Base-by-base conservation (phyloP, 2,329 filamentous ascomycete species). In the Blastomyces gilchristii region DNA sequence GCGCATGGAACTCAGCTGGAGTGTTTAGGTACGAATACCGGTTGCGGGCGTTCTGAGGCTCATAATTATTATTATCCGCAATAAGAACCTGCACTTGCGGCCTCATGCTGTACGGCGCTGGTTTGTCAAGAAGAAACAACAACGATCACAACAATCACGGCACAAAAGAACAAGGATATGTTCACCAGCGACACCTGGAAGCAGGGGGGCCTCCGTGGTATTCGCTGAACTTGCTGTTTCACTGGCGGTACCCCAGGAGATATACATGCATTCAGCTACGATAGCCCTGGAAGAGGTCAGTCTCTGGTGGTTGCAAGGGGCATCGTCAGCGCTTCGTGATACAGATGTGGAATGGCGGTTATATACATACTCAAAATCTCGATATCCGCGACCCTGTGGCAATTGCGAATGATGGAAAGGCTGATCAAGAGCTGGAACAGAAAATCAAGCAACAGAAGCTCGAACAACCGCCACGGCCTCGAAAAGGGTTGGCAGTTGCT, bases 1-100 rank as follows among this genome's bases (percentile, higher is more conserved):
- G 62, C 16, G 56, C 63, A 39, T 65, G 63, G 58, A 63, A 52
- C 39, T 66, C 63, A 28, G 63, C 62, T 28, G 66, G 66, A 14
- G 66, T 67, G 4, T 58, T 28, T 3, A 66, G 63, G 50, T 64
- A 66, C n/a, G 66, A 67, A 63, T 66, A 67, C 25, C 62, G 58
- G 31, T 49, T 59, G 61, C 34, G 61, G 47, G 25, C 39, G 31
- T 54, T 43, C 45, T 53, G 59, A 39, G 22, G 34, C 3, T 61
- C 45, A 61, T 62, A 37, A 37, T 57, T 49, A 57, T 31, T 53
- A 57, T 31, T 53, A 47, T 57, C 31, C 41, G 47, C 45, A 18
- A 25, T 41, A 12, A 53, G n/a, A 45, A 50, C 52, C 34, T 45
- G 61, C 59, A 59, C 41, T 43, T 61, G 50, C 58, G 62, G 63